Conservation (phyloP, 1,284 basidiomycete species). For the Sanguinoderma infundibulare region DNA sequence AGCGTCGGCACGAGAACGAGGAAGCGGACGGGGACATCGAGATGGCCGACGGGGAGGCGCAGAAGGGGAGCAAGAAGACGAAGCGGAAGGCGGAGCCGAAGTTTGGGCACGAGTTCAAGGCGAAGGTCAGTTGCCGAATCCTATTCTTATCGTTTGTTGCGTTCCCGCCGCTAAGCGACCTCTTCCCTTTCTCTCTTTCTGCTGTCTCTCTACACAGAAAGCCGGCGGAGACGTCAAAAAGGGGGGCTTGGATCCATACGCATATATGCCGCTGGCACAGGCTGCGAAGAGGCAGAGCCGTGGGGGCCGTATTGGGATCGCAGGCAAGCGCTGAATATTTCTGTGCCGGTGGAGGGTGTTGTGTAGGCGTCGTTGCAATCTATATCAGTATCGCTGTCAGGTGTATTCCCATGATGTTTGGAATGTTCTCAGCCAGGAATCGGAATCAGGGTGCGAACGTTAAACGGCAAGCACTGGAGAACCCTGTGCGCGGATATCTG, state of each 20-base stretch:
- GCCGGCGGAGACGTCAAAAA: conserved; percentile 93
- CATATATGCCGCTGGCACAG: conserved; percentile 85
- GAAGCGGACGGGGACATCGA: conserved; percentile 70
- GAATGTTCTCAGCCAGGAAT: background rate
- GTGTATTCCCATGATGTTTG: background rate
- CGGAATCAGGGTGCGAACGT: background rate
- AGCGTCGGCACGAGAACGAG: conserved; percentile 71
- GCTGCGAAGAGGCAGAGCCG: conserved; percentile 68
- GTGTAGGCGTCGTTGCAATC: background rate
- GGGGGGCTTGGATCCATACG: conserved; percentile 88
- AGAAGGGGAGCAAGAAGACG: conserved; percentile 49
- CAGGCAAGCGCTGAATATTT: conserved; percentile 36
- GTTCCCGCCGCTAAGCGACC: background rate
- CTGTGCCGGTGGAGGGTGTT: background rate
- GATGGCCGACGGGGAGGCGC: conserved; percentile 60
- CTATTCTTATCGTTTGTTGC: background rate
- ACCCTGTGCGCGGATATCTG: too few relatives aligned
- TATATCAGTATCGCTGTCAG: conserved; percentile 1
- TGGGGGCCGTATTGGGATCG: conserved; percentile 36
- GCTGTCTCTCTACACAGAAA: conserved; percentile 72
- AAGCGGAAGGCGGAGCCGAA: conserved; percentile 63
- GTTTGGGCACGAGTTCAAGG: conserved; percentile 90
- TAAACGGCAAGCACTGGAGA: background rate
- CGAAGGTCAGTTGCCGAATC: conserved; percentile 56
- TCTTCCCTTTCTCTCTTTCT: too few relatives aligned